Conservation (phyloP, 2,329 filamentous ascomycete species). For the Paracorniculantispora psalliotae region DNA sequence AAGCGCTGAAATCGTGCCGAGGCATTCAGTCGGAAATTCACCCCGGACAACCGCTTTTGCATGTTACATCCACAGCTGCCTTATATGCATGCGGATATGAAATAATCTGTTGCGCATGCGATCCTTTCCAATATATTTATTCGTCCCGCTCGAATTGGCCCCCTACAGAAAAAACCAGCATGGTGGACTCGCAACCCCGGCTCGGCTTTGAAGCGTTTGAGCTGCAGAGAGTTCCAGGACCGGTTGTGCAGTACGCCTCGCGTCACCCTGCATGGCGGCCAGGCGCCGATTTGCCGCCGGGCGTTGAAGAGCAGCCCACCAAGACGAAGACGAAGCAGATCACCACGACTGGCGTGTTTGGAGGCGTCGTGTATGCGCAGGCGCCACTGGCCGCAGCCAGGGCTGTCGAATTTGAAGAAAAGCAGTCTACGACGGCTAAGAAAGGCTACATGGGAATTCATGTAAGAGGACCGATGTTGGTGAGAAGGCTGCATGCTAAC, state of each 20-base stretch:
- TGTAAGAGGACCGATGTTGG: slow-evolving; percentile 25
- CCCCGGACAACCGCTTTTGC: too few relatives aligned
- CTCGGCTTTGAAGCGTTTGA: slow-evolving; percentile 11
- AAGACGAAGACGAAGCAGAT: slow-evolving; percentile 1
- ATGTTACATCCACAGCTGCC: too few relatives aligned
- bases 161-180: neutral
- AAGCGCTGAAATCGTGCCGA: too few relatives aligned
- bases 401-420: slow-evolving; percentile 29
- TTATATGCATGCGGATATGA: too few relatives aligned
- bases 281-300: neutral
- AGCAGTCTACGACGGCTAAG: slow-evolving; percentile 6
- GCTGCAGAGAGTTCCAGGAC: neutral
- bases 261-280: slow-evolving; percentile 1
- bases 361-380: slow-evolving; percentile 34
- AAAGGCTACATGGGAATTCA: slow-evolving; percentile 30
- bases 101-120: too few relatives aligned
- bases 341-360: slow-evolving; percentile 26
- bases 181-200: neutral
- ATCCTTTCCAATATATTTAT: too few relatives aligned
- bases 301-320: slow-evolving; percentile 2
- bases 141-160: neutral
- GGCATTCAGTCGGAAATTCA: too few relatives aligned
- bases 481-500: neutral
- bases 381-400: slow-evolving; percentile 32
- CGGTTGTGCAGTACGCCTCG: neutral